Conservation (phyloP, 2,329 filamentous ascomycete genomes). For the Aspergillus ibericus region DNA sequence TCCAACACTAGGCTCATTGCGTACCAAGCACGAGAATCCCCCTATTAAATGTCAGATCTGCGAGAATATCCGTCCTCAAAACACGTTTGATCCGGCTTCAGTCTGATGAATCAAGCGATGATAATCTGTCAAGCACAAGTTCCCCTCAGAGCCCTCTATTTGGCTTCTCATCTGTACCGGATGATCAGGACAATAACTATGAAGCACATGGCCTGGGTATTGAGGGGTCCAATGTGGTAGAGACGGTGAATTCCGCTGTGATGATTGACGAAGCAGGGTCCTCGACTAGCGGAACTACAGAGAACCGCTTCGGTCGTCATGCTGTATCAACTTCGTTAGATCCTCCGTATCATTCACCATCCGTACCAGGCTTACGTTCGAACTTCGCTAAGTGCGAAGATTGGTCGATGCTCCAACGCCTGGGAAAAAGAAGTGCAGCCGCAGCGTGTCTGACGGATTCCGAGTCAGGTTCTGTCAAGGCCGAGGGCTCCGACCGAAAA, state of each 20-base stretch:
- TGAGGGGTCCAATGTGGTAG: not conserved
- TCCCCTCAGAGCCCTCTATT: slow-evolving; percentile 21
- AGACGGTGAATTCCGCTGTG: not conserved
- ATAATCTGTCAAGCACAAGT: slow-evolving; percentile 2
- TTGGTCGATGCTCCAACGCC: not conserved
- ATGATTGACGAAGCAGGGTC: not conserved
- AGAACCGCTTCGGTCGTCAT: not conserved
- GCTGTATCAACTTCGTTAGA: not conserved
- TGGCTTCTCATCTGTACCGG: slow-evolving; percentile 11
- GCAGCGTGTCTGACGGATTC: slow-evolving; percentile 26
- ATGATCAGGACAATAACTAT: not conserved
- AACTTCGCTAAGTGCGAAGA: not conserved
- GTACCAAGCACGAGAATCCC: slow-evolving; percentile 22
- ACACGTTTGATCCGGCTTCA: slow-evolving; percentile 13
- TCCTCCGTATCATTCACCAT: not conserved
- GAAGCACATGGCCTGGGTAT: too few relatives aligned
- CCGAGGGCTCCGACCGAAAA: not conserved
- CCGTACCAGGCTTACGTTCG: not conserved
- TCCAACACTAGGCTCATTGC: slow-evolving; percentile 23
- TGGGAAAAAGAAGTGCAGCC: slow-evolving; percentile 28
- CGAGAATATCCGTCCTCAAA: slow-evolving; percentile 12
- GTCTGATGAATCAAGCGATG: slow-evolving; percentile 1
- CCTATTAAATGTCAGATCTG: slow-evolving; percentile 21
- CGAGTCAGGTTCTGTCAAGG: slow-evolving; percentile 27
- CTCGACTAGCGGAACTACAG: not conserved